A percentile compares a stretch with the other conserved stretches of the same genome.
phyloP scores from a whole-genome alignment of 352 stramenopile species.

The Globisporangium spinosum region DNA sequence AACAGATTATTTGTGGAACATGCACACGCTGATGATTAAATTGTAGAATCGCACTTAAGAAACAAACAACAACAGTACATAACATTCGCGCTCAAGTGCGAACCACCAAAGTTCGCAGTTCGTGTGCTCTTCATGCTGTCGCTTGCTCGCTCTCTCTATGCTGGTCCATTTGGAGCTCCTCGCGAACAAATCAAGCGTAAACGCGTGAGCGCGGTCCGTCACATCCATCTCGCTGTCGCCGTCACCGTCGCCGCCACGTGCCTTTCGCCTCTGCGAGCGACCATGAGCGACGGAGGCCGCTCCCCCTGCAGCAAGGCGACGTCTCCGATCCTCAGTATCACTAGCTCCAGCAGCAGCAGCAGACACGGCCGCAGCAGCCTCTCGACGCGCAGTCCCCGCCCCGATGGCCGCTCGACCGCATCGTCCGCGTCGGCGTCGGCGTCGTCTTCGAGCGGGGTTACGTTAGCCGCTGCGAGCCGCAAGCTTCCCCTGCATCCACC shows the following conservation, averaged over 20 bases:
- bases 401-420: not conserved
- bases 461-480: not conserved
- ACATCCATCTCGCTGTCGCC: not conserved
- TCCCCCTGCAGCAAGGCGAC: constrained; percentile 11
- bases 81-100: not conserved
- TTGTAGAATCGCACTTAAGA: no score
- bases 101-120: not conserved
- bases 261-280: constrained; percentile 3
- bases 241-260: not conserved
- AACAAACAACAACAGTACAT: not conserved
- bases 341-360: not conserved
- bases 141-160: no score
- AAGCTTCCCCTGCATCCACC: constrained; percentile 3
- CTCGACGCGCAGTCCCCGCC: not conserved
- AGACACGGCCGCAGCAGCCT: not conserved
- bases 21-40: no score
- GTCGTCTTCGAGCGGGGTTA: not conserved
- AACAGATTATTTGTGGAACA: no score
- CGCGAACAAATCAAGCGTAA: not conserved
- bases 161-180: no score
- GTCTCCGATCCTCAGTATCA: not conserved
- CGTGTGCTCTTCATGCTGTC: no score
- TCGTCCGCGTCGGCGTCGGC: constrained; percentile 5
- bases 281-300: constrained; percentile 19
- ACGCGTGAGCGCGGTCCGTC: not conserved